Base-by-base conservation (phyloP, 2,329 filamentous ascomycete genomes). In the Colletotrichum tropicale region DNA sequence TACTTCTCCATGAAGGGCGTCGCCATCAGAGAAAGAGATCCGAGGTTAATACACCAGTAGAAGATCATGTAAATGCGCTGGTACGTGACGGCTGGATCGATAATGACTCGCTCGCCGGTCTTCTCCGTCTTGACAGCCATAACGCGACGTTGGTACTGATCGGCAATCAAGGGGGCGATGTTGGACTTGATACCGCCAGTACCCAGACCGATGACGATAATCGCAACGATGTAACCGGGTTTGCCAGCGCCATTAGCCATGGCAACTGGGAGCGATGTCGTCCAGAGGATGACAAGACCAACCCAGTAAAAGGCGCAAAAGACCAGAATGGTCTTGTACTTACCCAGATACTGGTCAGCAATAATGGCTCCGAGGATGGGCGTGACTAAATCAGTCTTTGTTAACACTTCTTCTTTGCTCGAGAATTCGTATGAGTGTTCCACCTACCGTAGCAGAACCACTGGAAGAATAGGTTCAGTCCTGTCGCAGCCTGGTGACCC, bases 11-110 rank as follows among this genome's bases (percentile, higher is more conserved):
- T 89, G 81, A 91, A 92, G 2, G 91, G 91, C 1, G 92, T 95
- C 8, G 90, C 92, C 78, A 95, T 88, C 70, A 91, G 86, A 0
- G 91, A 94, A 8, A 96, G 86, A 3, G 92, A 91, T n/a, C 93
- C 94, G 18, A 95, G 79, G 82, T 89, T 75, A 21, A 75, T 75
- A 34, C 73, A 75, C 73, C 73, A 88, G 84, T 95, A 95, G 86
- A 94, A 95, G 81, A 94, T 90, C 91, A 92, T 94, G 87, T 94
- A 94, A 76, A 94, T 91, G 64, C 92, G 88, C 80, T 93, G 91
- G 77, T 93, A 89, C 2, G 93, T 94, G 70, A 94, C 86, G 52
- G 89, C 87, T 0, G 93, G 92, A 78, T 94, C 93, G 30, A 94
- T 89, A 77, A 95, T 88, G 70, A 94, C 91, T 86, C 88, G 86